These are phyloP conservation scores for Echria macrotheca DNA, from an alignment of 495 filamentous ascomycete species.

Conservation along the genomic window DNA sequence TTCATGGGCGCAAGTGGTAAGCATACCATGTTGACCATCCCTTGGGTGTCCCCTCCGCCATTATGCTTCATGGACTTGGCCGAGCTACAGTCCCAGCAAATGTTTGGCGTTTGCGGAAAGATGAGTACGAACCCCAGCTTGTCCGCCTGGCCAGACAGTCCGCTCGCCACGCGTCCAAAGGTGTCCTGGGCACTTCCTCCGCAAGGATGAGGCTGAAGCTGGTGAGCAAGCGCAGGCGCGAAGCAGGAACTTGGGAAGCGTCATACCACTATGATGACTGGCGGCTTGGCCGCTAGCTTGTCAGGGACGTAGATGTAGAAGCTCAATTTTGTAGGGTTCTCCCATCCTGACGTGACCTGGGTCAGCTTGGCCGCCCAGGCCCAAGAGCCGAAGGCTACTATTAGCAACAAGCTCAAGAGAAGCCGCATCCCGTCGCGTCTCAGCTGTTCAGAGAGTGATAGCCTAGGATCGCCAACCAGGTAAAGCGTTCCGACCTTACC, in stretches of 20 bases:
- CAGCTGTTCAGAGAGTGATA: not conserved
- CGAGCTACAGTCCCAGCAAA: constrained; percentile 45
- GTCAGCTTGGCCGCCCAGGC: constrained; percentile 5
- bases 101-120: constrained; percentile 34
- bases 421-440: not conserved
- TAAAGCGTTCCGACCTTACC: too few species aligned
- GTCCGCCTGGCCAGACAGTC: constrained; percentile 25
- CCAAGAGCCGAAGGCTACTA: not conserved
- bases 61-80: constrained; percentile 43
- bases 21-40: constrained; percentile 50
- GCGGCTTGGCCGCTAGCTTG: constrained; percentile 43
- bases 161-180: constrained; percentile 6
- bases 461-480: too few species aligned
- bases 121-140: constrained; percentile 43
- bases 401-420: not conserved
- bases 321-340: constrained; percentile 36
- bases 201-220: constrained; percentile 15
- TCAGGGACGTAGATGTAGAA: constrained; percentile 53
- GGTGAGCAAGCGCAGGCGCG: too few species aligned
- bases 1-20: not conserved
- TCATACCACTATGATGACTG: constrained; percentile 41
- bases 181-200: constrained; percentile 10
- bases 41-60: constrained; percentile 51
- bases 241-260: too few species aligned
- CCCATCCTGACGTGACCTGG: constrained; percentile 10